Percentiles rank a stretch among this genome's conserved stretches.
phyloP scores from a whole-genome alignment of 495 filamentous ascomycete genomes.

The Terfezia boudieri region DNA sequence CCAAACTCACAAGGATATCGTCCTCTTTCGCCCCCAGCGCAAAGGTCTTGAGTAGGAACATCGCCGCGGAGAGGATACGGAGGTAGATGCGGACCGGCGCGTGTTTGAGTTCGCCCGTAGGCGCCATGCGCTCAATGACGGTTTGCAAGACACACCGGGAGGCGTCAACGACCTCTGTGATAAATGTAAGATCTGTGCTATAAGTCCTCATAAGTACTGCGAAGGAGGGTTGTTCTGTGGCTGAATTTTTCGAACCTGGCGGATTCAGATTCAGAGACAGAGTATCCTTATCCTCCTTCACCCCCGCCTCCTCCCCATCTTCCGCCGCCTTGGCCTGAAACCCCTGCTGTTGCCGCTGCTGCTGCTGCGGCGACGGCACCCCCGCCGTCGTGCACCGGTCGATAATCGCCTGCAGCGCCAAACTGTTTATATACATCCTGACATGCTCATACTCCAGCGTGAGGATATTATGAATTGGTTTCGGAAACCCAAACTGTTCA shows the following conservation, averaged over 20 bases:
- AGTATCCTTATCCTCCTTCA: neutral
- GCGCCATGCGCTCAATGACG: constrained; percentile 64
- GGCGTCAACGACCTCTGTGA: constrained; percentile 70
- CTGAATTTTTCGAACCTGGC: neutral
- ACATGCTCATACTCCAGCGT: constrained; percentile 83
- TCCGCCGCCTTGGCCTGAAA: constrained; percentile 21
- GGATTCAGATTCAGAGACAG: too few relatives aligned
- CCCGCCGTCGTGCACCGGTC: constrained; percentile 63
- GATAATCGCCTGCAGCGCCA: constrained; percentile 82
- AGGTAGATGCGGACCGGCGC: constrained; percentile 86
- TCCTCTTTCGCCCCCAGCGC: constrained; percentile 76
- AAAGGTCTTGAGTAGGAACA: constrained; percentile 88
- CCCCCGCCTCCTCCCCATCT: neutral
- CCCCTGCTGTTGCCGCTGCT: constrained; percentile 27
- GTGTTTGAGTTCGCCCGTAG: constrained; percentile 67
- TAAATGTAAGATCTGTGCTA: constrained; percentile 39
- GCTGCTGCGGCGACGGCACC: neutral
- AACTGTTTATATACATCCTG: constrained; percentile 74
- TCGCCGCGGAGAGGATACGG: constrained; percentile 79
- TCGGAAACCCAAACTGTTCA: constrained; percentile 44
- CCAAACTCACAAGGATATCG: constrained; percentile 62
- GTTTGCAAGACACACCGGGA: constrained; percentile 61
- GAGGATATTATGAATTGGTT: constrained; percentile 59
- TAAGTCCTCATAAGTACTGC: constrained; percentile 34
- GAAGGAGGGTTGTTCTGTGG: constrained; percentile 20